phyloP scores from a whole-genome alignment of 768 basidiomycete genomes.

The Amanita subjunquillea region DNA sequence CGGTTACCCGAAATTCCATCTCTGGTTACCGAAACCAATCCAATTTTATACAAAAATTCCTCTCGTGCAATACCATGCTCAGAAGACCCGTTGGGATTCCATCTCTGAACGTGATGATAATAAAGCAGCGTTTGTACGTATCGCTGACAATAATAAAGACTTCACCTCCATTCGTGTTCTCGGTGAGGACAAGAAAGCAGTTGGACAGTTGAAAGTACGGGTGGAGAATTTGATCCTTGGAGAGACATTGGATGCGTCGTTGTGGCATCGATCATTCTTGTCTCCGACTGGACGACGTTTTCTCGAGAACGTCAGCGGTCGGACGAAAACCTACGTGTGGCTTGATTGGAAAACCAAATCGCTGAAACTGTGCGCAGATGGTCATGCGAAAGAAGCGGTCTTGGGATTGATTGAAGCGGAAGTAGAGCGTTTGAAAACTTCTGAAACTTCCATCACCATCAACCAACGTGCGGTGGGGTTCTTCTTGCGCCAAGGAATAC shows the following conservation, averaged over 20 bases:
- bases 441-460: conserved; percentile 31
- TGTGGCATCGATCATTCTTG: conserved; percentile 41
- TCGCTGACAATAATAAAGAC: conserved; percentile 11
- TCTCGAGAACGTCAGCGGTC: conserved; percentile 20
- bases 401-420: conserved; percentile 35
- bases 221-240: conserved; percentile 46
- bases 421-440: conserved; percentile 32
- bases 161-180: conserved; percentile 32
- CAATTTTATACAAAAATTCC: conserved; percentile 41
- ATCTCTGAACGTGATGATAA: conserved; percentile 26
- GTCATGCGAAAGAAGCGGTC: conserved; percentile 27
- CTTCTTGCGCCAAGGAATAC: conserved; percentile 41
- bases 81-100: conserved; percentile 37
- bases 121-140: conserved; percentile 22
- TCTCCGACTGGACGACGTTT: conserved; percentile 20
- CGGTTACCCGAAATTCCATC: conserved; percentile 23
- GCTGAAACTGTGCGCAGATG: conserved; percentile 37
- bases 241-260: conserved; percentile 29
- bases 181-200: conserved; percentile 42
- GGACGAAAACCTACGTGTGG: conserved; percentile 32
- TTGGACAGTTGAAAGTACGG: conserved; percentile 50
- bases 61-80: conserved; percentile 37
- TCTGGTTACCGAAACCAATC: conserved; percentile 37
- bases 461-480: conserved; percentile 32
- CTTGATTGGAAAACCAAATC: conserved; percentile 33